phyloP scores from a whole-genome alignment of 805 yeast species.

The Candida ascalaphidarum region DNA sequence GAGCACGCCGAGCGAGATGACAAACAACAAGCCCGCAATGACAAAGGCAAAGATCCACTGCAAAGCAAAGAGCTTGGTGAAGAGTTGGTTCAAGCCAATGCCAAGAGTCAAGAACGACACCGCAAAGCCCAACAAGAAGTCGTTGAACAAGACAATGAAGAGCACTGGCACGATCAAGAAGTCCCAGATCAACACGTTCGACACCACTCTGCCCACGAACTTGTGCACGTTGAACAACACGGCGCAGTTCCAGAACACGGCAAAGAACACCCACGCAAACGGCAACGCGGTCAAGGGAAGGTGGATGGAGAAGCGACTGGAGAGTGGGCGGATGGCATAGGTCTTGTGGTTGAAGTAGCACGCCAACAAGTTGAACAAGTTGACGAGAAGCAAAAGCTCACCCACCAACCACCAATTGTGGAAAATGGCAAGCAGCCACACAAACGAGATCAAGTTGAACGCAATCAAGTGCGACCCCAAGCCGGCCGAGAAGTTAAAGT shows the following conservation, averaged over 20 bases:
- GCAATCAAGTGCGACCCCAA: constrained; percentile 41
- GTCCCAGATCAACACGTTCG: constrained; percentile 73
- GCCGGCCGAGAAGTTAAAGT: constrained; percentile 26
- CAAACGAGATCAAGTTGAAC: constrained; percentile 51
- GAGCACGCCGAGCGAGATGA: constrained; percentile 41
- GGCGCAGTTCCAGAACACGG: constrained; percentile 82
- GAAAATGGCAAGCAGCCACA: constrained; percentile 60
- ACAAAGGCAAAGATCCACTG: constrained; percentile 82
- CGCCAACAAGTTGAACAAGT: constrained; percentile 49
- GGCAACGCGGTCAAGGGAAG: constrained; percentile 64
- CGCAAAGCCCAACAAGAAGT: constrained; percentile 62
- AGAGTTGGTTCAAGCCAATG: constrained; percentile 61
- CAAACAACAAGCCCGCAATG: constrained; percentile 50
- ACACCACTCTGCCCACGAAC: constrained; percentile 56
- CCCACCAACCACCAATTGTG: constrained; percentile 49
- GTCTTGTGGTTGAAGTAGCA: constrained; percentile 56
- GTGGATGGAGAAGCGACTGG: constrained; percentile 53
- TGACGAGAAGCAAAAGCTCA: constrained; percentile 50
- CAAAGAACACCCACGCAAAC: constrained; percentile 64
- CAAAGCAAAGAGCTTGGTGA: constrained; percentile 61
- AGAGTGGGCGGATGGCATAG: constrained; percentile 41
- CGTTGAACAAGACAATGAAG: constrained; percentile 51
- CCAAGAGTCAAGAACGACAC: constrained; percentile 54
- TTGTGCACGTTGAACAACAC: constrained; percentile 55
- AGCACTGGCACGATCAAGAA: constrained; percentile 57